phyloP scores from a whole-genome alignment of 768 basidiomycete species.

The Amanita thiersii region DNA sequence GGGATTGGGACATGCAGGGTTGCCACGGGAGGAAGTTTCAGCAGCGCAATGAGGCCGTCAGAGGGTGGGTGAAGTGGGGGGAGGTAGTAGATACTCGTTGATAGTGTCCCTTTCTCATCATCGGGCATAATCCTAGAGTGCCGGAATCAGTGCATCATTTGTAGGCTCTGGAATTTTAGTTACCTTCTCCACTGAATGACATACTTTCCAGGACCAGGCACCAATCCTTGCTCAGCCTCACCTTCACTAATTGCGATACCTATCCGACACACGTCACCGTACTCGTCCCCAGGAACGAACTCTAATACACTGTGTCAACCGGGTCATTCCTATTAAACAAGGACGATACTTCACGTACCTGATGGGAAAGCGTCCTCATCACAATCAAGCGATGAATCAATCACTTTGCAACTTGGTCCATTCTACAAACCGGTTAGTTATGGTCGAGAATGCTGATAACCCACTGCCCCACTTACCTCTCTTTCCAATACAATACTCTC shows the following conservation, averaged over 20 bases:
- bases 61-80: conserved; percentile 54
- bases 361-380: conserved; percentile 38
- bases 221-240: conserved; percentile 19
- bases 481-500: conserved; percentile 37
- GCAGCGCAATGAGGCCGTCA: conserved; percentile 57
- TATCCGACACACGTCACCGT: conserved; percentile 49
- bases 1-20: conserved; percentile 54
- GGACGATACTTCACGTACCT: conserved; percentile 21
- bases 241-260: conserved; percentile 33
- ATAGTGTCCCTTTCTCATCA: conserved; percentile 33
- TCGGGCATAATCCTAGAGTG: conserved; percentile 34
- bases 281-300: conserved; percentile 57
- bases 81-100: conserved; percentile 46
- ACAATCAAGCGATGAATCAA: conserved; percentile 44
- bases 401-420: conserved; percentile 34
- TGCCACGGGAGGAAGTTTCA: conserved; percentile 55
- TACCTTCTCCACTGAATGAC: conserved; percentile 62
- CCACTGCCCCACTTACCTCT: conserved; percentile 42
- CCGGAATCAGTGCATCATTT: conserved; percentile 3
- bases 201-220: conserved; percentile 51
- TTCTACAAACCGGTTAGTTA: conserved; percentile 29
- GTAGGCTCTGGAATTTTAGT: conserved; percentile 7
- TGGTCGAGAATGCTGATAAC: too few relatives aligned
- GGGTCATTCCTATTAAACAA: not conserved
- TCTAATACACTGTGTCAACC: conserved; percentile 31